Conservation (phyloP, 345 rosid genomes). For the Hibiscus tridactylites region DNA sequence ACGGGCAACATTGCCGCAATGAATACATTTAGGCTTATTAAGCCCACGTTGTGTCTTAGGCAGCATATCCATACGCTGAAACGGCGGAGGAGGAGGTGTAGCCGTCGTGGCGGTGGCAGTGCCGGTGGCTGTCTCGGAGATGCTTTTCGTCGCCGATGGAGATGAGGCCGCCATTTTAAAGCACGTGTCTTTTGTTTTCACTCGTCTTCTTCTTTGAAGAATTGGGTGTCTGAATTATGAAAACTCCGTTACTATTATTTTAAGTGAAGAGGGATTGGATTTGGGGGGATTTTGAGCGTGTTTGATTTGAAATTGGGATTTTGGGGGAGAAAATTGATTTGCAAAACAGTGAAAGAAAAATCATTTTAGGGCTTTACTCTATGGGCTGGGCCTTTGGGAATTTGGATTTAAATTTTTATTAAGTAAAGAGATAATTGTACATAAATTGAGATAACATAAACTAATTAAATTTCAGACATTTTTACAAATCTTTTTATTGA, state of each 20-base stretch:
- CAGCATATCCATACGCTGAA: constrained; percentile 25
- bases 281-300: neutral
- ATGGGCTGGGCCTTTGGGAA: neutral
- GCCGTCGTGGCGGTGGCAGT: neutral
- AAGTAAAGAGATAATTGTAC: too few relatives aligned
- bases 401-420: neutral
- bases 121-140: constrained; percentile 11
- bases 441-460: too few relatives aligned
- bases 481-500: too few relatives aligned
- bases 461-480: too few relatives aligned
- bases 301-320: neutral
- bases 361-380: neutral
- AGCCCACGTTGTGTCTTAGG: constrained; percentile 90
- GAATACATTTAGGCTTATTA: constrained; percentile 92
- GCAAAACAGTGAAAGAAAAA: neutral
- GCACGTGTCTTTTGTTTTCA: neutral
- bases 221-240: neutral
- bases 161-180: constrained; percentile 48
- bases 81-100: constrained; percentile 5
- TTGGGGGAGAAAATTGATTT: neutral
- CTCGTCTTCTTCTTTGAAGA: neutral
- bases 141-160: constrained; percentile 34
- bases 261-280: neutral
- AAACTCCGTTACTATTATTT: neutral
- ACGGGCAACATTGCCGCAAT: constrained; percentile 97